Conservation (phyloP, 768 basidiomycete species). For the Serpula lacrymans region DNA sequence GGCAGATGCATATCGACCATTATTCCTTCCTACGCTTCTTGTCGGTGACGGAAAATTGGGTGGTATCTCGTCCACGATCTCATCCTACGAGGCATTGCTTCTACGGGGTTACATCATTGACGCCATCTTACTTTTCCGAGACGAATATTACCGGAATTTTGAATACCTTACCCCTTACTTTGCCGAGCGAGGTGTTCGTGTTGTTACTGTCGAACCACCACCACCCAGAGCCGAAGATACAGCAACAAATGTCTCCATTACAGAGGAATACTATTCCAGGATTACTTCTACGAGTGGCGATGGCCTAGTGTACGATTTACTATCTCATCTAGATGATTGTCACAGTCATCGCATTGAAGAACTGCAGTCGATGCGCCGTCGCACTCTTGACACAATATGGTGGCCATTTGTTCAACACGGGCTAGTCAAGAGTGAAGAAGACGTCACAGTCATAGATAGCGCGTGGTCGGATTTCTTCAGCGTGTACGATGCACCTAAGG, state of each 20-base stretch:
- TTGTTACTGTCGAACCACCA: slow-evolving; percentile 54
- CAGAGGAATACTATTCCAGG: slow-evolving; percentile 70
- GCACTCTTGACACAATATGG: slow-evolving; percentile 82
- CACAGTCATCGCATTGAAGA: slow-evolving; percentile 68
- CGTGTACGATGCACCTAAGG: slow-evolving; percentile 49
- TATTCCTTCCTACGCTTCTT: slow-evolving; percentile 84
- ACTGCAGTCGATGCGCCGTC: slow-evolving; percentile 72
- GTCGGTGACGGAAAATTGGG: slow-evolving; percentile 88
- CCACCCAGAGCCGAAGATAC: slow-evolving; percentile 46
- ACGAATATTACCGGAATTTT: slow-evolving; percentile 83
- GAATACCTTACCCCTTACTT: slow-evolving; percentile 84
- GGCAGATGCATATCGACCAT: slow-evolving; percentile 78
- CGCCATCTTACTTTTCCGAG: slow-evolving; percentile 77
- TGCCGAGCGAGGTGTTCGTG: slow-evolving; percentile 59
- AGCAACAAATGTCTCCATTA: slow-evolving; percentile 44
- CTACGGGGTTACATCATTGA: slow-evolving; percentile 91
- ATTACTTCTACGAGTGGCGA: slow-evolving; percentile 36
- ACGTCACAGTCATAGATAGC: slow-evolving; percentile 90
- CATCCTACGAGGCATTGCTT: slow-evolving; percentile 87
- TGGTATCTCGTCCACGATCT: slow-evolving; percentile 90
- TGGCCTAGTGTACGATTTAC: slow-evolving; percentile 41
- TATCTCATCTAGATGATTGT: slow-evolving; percentile 57
- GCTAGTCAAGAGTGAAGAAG: slow-evolving; percentile 57
- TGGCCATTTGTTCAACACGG: slow-evolving; percentile 98
- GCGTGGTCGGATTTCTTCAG: slow-evolving; percentile 86